phyloP scores from a whole-genome alignment of 805 yeast species.

The Sugiyamaella valdiviana region DNA sequence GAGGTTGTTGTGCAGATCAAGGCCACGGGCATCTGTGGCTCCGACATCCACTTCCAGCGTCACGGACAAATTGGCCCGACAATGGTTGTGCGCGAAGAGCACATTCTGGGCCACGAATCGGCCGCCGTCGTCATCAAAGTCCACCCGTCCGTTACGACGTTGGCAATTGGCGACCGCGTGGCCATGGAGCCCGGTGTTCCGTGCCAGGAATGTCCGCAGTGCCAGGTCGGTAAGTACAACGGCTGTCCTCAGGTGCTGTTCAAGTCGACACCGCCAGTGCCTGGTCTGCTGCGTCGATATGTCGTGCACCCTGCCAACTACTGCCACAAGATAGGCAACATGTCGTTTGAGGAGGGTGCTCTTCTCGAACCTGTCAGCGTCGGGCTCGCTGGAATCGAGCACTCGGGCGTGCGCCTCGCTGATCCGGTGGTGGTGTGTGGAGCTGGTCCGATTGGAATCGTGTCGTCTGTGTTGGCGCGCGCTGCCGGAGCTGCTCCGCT shows the following conservation, averaged over 20 bases:
- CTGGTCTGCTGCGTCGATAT: slow-evolving; percentile 33
- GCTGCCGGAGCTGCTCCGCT: slow-evolving; percentile 52
- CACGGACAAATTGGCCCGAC: slow-evolving; percentile 54
- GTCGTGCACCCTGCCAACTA: slow-evolving; percentile 34
- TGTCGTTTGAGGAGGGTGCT: slow-evolving; percentile 50
- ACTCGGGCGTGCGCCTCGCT: slow-evolving; percentile 44
- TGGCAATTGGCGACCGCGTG: slow-evolving; percentile 43
- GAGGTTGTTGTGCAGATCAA: slow-evolving; percentile 52
- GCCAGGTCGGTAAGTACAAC: slow-evolving; percentile 33
- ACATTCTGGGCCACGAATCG: slow-evolving; percentile 52
- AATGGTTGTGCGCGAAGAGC: slow-evolving; percentile 57
- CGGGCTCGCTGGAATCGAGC: slow-evolving; percentile 46
- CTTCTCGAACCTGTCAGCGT: slow-evolving; percentile 51
- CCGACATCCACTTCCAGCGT: slow-evolving; percentile 64
- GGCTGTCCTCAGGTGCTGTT: slow-evolving; percentile 34
- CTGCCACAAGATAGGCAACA: slow-evolving; percentile 34
- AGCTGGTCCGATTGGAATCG: slow-evolving; percentile 56
- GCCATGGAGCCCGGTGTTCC: slow-evolving; percentile 48
- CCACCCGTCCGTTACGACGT: slow-evolving; percentile 42
- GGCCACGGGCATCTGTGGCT: slow-evolving; percentile 70
- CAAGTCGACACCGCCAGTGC: slow-evolving; percentile 35
- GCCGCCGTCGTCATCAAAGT: slow-evolving; percentile 46
- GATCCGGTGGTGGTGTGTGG: slow-evolving; percentile 46
- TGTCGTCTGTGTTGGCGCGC: slow-evolving; percentile 42
- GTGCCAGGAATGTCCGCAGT: slow-evolving; percentile 37